These are phyloP conservation scores for Neurospora sp. DNA, from an alignment of 2,329 filamentous ascomycete genomes.

Conservation along the genomic window DNA sequence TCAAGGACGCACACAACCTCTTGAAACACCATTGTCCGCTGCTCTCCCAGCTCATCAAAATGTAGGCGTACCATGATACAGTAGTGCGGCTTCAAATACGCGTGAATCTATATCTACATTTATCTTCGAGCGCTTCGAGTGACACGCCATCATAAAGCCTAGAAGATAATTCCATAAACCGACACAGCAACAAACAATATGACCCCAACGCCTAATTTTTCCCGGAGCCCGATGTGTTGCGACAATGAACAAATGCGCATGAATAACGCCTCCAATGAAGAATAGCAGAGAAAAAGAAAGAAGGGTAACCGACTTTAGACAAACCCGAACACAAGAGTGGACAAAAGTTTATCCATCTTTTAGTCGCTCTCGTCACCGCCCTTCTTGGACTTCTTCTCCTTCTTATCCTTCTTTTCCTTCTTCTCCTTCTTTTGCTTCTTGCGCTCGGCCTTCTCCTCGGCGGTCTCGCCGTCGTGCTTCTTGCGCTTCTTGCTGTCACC, in stretches of 20 bases:
- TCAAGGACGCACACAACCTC: neutral
- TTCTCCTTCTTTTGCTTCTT: conserved; percentile 9
- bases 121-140: neutral
- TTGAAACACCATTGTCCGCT: neutral
- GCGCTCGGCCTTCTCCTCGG: conserved; percentile 6
- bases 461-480: conserved; percentile 43
- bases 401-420: conserved; percentile 49
- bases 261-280: neutral
- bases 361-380: conserved; percentile 67
- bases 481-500: conserved; percentile 23
- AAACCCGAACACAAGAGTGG: neutral
- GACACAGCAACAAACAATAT: neutral
- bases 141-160: neutral
- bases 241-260: neutral
- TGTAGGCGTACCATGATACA: neutral
- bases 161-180: neutral
- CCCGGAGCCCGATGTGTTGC: neutral
- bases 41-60: neutral
- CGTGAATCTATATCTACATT: neutral
- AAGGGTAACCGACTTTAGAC: neutral
- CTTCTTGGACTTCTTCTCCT: conserved; percentile 69
- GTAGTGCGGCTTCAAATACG: neutral
- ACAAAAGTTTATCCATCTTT: conserved; percentile 36
- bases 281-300: conserved; percentile 1
- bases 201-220: conserved; percentile 2